These are phyloP conservation scores for Yarrowia osloensis DNA, from an alignment of 805 yeast genomes.

Conservation along the genomic window DNA sequence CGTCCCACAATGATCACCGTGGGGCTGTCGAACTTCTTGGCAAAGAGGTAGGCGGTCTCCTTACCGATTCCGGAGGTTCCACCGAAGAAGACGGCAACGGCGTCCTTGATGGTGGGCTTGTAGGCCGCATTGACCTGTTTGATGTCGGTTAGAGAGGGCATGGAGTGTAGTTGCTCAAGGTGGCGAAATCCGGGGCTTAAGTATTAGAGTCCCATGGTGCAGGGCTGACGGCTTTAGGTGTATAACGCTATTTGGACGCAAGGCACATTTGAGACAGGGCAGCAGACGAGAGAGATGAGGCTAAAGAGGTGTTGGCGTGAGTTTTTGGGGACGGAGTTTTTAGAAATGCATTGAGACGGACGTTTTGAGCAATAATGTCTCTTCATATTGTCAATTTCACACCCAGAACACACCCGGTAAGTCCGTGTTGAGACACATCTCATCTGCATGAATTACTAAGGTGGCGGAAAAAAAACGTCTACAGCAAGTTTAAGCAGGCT, in stretches of 20 bases:
- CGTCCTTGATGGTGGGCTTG: conserved; percentile 16
- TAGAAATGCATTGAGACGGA: background rate
- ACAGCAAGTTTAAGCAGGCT: background rate
- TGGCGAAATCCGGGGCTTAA: conserved; percentile 19
- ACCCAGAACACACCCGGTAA: background rate
- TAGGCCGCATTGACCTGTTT: conserved; percentile 30
- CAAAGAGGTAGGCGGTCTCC: conserved; percentile 38
- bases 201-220: background rate
- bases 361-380: background rate
- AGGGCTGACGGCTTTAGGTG: conserved; percentile 17
- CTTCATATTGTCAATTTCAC: too few species aligned
- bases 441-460: conserved; percentile 1
- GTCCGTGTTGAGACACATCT: background rate
- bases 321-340: background rate
- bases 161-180: background rate
- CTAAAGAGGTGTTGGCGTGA: background rate
- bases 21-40: conserved; percentile 36
- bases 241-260: background rate
- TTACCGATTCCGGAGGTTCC: conserved; percentile 41
- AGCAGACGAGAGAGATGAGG: background rate
- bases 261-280: background rate
- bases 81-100: conserved; percentile 37
- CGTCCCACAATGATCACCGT: conserved; percentile 40
- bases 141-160: conserved; percentile 29
- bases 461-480: background rate